Evolutionary conservation across 495 filamentous ascomycete species (phyloP).

Genomic region (Pyrenula aspistea): DNA sequence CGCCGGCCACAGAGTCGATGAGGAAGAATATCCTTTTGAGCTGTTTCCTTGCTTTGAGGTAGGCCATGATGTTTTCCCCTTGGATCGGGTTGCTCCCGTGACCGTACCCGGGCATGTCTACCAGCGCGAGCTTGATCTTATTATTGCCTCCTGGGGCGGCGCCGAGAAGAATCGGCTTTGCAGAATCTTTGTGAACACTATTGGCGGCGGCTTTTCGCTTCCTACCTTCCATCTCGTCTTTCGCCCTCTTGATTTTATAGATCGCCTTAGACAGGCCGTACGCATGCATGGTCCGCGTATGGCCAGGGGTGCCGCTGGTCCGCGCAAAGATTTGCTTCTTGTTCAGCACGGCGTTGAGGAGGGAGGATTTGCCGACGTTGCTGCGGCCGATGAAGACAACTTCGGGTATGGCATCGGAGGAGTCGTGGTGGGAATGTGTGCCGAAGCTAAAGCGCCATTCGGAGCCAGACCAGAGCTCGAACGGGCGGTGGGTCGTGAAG

Average conservation of each 20-base stretch:
- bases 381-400: conserved; percentile 73
- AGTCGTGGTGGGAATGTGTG: conserved; percentile 26
- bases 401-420: conserved; percentile 29
- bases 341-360: conserved; percentile 73
- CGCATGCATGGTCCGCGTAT: conserved; percentile 73
- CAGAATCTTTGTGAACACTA: neutral
- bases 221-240: neutral
- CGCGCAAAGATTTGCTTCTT: conserved; percentile 28
- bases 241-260: neutral
- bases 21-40: conserved; percentile 73
- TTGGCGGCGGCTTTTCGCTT: neutral
- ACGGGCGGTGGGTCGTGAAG: conserved; percentile 46
- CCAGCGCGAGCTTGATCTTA: conserved; percentile 47
- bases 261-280: conserved; percentile 44
- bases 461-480: conserved; percentile 57
- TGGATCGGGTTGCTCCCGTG: conserved; percentile 61
- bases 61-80: conserved; percentile 81
- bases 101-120: conserved; percentile 96
- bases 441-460: too few relatives aligned
- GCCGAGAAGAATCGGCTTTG: neutral
- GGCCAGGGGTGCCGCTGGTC: conserved; percentile 61
- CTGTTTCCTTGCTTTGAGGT: conserved; percentile 58
- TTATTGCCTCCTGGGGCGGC: conserved; percentile 29
- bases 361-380: conserved; percentile 84
- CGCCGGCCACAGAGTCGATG: conserved; percentile 67